Evolutionary conservation across 208 protist genomes (phyloP), one percentile per base, ranked within the genome.

Genomic region (Trypanosoma caninum): DNA sequence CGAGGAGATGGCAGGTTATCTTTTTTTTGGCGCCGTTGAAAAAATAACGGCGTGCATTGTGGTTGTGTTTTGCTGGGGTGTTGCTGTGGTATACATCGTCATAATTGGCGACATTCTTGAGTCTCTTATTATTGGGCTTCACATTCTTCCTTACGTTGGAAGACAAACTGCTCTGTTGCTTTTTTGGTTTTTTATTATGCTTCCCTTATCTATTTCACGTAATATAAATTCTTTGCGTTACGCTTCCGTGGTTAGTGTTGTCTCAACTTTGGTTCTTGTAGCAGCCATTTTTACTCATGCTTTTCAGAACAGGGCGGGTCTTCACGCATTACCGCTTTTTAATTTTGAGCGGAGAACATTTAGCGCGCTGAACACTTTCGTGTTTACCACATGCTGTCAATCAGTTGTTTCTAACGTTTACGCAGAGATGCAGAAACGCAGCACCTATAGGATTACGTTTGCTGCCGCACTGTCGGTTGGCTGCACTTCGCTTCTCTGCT

Each of bases 311-410:
- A 44, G 54, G 10, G 44, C 46, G 13, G 28, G 20, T 13, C 16
- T 71, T 5, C 33, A 33, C 10, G 22, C 35, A 18, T n/a, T 66
- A 16, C 65, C 63, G 10, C 61, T 83, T 18, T 45, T 57, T 3
- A 55, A 68, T 28, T 56, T 78, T 13, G 69, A 87, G 59, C 14
- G 35, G 8, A 54, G 76, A 57, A 73, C 67, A 23, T 33, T 87
- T 11, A 57, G 74, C 23, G 58, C 80, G 0, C 56, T 94, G 10
- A 74, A 78, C 27, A 85, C 80, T 20, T 86, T 92, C 41, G 57
- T 90, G 20, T 91, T 94, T 55, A 83, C 80, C 57, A 87, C 82
- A 74, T 84, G 84, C 65, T 92, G 82, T 64, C 88, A 94, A 65
- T 70, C 82, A 11, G 78, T 91, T n/a, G 79, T 74, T 25, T 85